phyloP scores from a whole-genome alignment of 163 green algal genomes.

The Prototheca wickerhamii region DNA sequence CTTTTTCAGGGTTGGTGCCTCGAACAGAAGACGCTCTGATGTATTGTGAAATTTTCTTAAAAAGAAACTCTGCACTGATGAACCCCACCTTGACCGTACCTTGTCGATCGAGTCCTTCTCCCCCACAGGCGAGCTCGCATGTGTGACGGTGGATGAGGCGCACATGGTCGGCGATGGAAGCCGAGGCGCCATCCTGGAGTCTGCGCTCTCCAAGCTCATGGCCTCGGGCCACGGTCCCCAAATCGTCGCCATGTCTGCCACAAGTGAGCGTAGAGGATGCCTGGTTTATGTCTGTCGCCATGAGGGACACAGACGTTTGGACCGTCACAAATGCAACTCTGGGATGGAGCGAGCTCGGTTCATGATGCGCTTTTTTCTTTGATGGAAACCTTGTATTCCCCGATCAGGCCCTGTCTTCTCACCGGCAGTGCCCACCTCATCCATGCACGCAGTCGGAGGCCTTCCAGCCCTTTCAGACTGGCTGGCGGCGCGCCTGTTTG shows the following conservation, averaged over 20 bases:
- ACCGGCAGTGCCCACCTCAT: not conserved
- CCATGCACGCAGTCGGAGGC: constrained; percentile 37
- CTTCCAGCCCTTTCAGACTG: constrained; percentile 58
- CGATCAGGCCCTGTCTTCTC: not conserved
- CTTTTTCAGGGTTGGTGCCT: no score
- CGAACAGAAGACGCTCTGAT: no score
- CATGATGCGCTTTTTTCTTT: no score
- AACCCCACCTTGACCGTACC: no score
- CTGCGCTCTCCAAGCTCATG: constrained; percentile 75
- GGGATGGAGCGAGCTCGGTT: no score
- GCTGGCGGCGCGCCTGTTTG: constrained; percentile 62
- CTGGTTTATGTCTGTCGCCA: no score
- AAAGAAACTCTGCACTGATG: no score
- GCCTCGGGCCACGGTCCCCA: constrained; percentile 39
- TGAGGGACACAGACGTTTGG: no score
- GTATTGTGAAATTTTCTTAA: constrained; percentile 58
- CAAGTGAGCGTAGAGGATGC: constrained; percentile 43
- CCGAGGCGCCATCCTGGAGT: constrained; percentile 68
- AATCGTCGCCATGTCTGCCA: constrained; percentile 85
- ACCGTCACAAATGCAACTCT: no score
- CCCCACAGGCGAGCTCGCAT: constrained; percentile 66
- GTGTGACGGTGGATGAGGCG: constrained; percentile 90
- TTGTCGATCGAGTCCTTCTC: no score
- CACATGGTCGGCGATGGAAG: constrained; percentile 84
- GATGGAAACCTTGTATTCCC: no score